Evolutionary conservation across 805 yeast genomes (phyloP).

Genomic region (Nakazawaea holstii): DNA sequence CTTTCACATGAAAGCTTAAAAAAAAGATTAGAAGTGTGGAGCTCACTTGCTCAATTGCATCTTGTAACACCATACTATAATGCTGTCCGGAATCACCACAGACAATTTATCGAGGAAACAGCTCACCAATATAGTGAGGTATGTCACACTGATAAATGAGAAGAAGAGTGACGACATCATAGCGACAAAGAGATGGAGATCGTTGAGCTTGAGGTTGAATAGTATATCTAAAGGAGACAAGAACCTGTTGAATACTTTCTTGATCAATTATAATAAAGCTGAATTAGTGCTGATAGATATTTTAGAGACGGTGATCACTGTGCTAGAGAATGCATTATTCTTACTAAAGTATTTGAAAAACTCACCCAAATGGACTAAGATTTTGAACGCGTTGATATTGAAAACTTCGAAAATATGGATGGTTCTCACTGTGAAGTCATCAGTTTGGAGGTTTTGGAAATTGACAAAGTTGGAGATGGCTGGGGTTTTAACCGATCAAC

Average conservation of each 20-base stretch:
- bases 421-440: conserved; percentile 8
- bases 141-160: not conserved
- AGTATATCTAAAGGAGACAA: not conserved
- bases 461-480: conserved; percentile 7
- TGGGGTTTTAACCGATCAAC: not conserved
- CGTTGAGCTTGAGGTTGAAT: not conserved
- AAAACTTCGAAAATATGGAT: conserved; percentile 9
- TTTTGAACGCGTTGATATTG: not conserved
- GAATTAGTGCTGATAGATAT: conserved; percentile 2
- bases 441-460: conserved; percentile 8
- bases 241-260: conserved; percentile 19
- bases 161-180: not conserved
- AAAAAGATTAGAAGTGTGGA: not conserved
- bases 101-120: not conserved
- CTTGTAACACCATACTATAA: too few species aligned
- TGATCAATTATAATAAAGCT: conserved; percentile 62
- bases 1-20: not conserved
- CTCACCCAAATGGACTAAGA: not conserved
- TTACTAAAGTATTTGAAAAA: not conserved
- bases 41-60: too few species aligned
- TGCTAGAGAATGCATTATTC: conserved; percentile 8
- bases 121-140: not conserved
- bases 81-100: not conserved
- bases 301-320: conserved; percentile 6
- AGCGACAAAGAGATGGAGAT: not conserved